Base-by-base conservation (phyloP, 805 yeast species). In the Komagataella kurtzmanii region DNA sequence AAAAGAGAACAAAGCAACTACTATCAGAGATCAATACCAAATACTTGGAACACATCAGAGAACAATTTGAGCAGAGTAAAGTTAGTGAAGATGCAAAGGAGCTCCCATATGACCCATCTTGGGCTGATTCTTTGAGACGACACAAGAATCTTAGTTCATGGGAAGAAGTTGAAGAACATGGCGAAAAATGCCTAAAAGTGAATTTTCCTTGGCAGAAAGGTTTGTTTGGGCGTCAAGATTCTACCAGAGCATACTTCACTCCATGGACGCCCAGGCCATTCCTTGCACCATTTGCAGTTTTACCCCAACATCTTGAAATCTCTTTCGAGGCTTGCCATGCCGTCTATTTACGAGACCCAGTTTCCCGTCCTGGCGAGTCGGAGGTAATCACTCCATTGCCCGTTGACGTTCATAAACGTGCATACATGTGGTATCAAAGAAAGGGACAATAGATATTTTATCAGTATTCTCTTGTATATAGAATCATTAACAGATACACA, bases 231-330 rank as follows among this genome's bases (percentile, higher is more conserved):
- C 83, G 95, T 60, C 67, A 79, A 57, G 84, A 87, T 51, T 83
- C 89, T 14, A 62, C 72, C 17, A 89, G 86, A 69, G 78, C 90
- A 3, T 93, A 84, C 69, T 93, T 91, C 73, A 88, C 98, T 2
- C 99, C 99, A 50, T 93, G 97, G 97, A 77, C 83, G 54, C 95
- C 97, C 57, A 84, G 97, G 69, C 93, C 88, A 47, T 93, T 91
- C 69, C 69, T 93, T 56, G 90, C 96, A 2, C 95, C 96, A 48
- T 87, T 89, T 68, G 93, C 97, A 10, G 78, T 93, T 54, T 75
- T 88, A 61, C 99, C 99, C 24, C 83, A 86, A 56, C 98, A 93
- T 67, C 72, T 93, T 51, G 98, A 93, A 70, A 72, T 93, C 47
- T 86, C 95, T 19, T 91, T 87, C 67, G 77, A 79, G 55, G 88